These are phyloP conservation scores for Neurospora sp. DNA, from an alignment of 495 filamentous ascomycete genomes.

Conservation along the genomic window DNA sequence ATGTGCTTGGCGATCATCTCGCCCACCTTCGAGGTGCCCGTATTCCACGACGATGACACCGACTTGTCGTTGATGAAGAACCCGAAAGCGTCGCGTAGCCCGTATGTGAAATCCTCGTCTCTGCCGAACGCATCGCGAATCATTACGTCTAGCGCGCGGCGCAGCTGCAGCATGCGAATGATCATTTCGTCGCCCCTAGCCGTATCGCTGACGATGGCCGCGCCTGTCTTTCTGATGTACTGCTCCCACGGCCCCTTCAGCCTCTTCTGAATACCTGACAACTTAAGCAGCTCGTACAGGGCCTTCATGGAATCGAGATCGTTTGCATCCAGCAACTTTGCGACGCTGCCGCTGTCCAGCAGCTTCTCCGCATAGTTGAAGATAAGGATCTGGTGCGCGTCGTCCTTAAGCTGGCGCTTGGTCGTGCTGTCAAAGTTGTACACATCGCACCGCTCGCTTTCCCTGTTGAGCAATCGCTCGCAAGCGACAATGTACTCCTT, in stretches of 20 bases:
- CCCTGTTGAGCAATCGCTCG: slow-evolving; percentile 53
- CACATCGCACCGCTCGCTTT: slow-evolving; percentile 61
- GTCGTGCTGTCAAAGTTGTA: slow-evolving; percentile 78
- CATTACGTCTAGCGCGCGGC: slow-evolving; percentile 65
- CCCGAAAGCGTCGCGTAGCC: slow-evolving; percentile 73
- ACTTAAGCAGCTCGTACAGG: slow-evolving; percentile 67
- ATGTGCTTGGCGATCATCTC: slow-evolving; percentile 99
- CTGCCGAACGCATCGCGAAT: slow-evolving; percentile 62
- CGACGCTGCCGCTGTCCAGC: slow-evolving; percentile 50
- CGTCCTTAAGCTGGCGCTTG: slow-evolving; percentile 58
- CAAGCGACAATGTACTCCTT: slow-evolving; percentile 61
- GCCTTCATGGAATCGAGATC: slow-evolving; percentile 57
- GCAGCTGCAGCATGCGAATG: slow-evolving; percentile 67
- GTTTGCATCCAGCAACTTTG: slow-evolving; percentile 55
- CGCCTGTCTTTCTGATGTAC: slow-evolving; percentile 71
- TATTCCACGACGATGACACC: slow-evolving; percentile 56
- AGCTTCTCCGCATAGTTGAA: slow-evolving; percentile 49
- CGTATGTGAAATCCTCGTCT: slow-evolving; percentile 63
- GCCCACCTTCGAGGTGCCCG: slow-evolving; percentile 83
- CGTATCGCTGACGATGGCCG: slow-evolving; percentile 69
- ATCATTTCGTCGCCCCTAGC: slow-evolving; percentile 80
- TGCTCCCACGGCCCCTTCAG: slow-evolving; percentile 62
- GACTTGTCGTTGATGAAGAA: slow-evolving; percentile 81
- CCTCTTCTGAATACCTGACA: slow-evolving; percentile 50
- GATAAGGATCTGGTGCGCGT: slow-evolving; percentile 60